phyloP scores from a whole-genome alignment of 1,139 yeast genomes.

The Candida sp. region DNA sequence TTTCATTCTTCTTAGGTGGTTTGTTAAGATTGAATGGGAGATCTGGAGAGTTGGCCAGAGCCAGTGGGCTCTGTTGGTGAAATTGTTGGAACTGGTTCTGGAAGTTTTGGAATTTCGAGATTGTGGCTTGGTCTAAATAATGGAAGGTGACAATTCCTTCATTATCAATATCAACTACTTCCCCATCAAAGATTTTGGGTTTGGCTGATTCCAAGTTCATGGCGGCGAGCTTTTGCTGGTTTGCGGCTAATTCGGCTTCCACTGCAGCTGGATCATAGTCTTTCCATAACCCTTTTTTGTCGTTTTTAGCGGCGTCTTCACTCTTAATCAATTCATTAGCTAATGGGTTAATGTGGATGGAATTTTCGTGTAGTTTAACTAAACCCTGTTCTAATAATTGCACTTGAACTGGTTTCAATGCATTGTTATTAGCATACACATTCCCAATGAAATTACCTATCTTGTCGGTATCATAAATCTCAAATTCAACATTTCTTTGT shows the following conservation, averaged over 20 bases:
- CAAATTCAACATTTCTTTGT: conserved; percentile 73
- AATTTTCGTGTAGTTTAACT: conserved; percentile 62
- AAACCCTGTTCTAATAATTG: conserved; percentile 63
- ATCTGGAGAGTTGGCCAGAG: conserved; percentile 34
- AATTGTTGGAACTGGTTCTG: conserved; percentile 45
- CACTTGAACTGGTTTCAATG: conserved; percentile 55
- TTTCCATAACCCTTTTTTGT: conserved; percentile 65
- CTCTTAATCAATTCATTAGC: conserved; percentile 55
- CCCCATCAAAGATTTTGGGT: conserved; percentile 59
- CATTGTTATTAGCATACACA: conserved; percentile 50
- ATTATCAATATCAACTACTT: conserved; percentile 50
- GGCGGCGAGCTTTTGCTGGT: conserved; percentile 15
- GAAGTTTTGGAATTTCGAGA: conserved; percentile 35
- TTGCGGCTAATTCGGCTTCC: conserved; percentile 20
- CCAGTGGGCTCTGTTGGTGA: conserved; percentile 38
- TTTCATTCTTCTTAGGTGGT: conserved; percentile 54
- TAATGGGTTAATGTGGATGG: conserved; percentile 57
- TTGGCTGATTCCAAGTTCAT: conserved; percentile 25
- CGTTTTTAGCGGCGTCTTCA: conserved; percentile 56
- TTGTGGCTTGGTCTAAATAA: conserved; percentile 32
- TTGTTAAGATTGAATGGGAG: conserved; percentile 44
- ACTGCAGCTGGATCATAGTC: conserved; percentile 42
- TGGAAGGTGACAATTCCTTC: conserved; percentile 57
- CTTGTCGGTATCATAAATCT: conserved; percentile 68
- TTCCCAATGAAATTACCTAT: conserved; percentile 82